Evolutionary conservation across 2,329 filamentous ascomycete genomes (phyloP).

Genomic region (Teratosphaeria zuluensis): DNA sequence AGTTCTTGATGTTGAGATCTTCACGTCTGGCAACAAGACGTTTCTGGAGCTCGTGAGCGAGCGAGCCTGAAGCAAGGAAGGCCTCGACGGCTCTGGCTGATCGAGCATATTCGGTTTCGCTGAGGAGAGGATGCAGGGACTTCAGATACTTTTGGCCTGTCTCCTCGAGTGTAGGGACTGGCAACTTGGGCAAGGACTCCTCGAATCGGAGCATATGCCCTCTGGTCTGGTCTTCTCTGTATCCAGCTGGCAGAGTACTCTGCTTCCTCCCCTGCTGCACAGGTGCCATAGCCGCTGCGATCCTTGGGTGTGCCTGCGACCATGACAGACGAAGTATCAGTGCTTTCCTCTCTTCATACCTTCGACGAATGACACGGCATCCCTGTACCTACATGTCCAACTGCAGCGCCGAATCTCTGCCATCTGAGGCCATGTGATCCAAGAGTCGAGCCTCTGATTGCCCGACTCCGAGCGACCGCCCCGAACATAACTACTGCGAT

Average conservation of each 20-base stretch:
- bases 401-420: background rate
- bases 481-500: background rate
- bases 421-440: background rate
- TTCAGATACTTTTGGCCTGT: conserved; percentile 73
- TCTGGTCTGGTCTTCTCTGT: conserved; percentile 70
- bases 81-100: conserved; percentile 79
- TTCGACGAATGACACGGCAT: background rate
- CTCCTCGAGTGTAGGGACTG: conserved; percentile 74
- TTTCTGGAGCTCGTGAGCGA: conserved; percentile 76
- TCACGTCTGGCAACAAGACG: conserved; percentile 71
- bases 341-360: background rate
- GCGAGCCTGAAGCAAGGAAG: conserved; percentile 78
- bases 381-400: conserved; percentile 7
- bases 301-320: background rate
- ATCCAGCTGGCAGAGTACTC: conserved; percentile 50
- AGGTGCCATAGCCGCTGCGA: conserved; percentile 19
- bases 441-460: background rate
- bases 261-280: conserved; percentile 30
- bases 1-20: conserved; percentile 77
- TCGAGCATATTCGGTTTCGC: conserved; percentile 55
- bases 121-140: conserved; percentile 65
- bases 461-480: background rate
- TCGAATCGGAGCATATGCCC: conserved; percentile 76
- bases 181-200: conserved; percentile 70
- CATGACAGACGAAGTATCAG: background rate